phyloP scores from a whole-genome alignment of 2,329 filamentous ascomycete species.

The Fusarium staphyleae region DNA sequence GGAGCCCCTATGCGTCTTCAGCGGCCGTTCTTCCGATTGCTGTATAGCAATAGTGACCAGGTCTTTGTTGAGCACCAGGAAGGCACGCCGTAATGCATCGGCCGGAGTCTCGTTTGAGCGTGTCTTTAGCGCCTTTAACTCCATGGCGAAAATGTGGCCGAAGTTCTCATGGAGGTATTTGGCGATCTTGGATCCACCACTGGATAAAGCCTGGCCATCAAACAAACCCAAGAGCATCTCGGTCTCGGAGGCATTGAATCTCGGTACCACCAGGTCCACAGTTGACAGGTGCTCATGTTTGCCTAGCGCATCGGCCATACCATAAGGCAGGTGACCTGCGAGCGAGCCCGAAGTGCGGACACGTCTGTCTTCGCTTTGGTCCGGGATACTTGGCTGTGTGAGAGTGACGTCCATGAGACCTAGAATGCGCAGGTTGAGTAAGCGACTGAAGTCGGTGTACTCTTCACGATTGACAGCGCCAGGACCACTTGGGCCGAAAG shows the following conservation, averaged over 20 bases:
- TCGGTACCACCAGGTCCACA: slow-evolving; percentile 92
- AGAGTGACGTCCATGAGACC: slow-evolving; percentile 98
- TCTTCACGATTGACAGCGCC: slow-evolving; percentile 65
- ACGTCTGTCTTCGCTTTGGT: slow-evolving; percentile 93
- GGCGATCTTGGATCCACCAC: slow-evolving; percentile 91
- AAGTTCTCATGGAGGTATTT: slow-evolving; percentile 98
- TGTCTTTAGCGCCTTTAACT: slow-evolving; percentile 76
- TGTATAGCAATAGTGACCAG: slow-evolving; percentile 85
- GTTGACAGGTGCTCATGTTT: slow-evolving; percentile 94
- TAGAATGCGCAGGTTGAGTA: slow-evolving; percentile 83
- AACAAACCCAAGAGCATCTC: slow-evolving; percentile 95
- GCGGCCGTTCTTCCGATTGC: slow-evolving; percentile 75
- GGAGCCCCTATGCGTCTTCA: slow-evolving; percentile 73
- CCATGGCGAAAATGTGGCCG: slow-evolving; percentile 79
- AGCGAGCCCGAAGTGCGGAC: slow-evolving; percentile 96
- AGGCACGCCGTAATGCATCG: slow-evolving; percentile 86
- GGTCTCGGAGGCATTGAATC: slow-evolving; percentile 87
- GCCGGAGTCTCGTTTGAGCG: slow-evolving; percentile 75
- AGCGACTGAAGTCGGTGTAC: slow-evolving; percentile 87
- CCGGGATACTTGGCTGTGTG: slow-evolving; percentile 89
- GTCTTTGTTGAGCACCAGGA: slow-evolving; percentile 91
- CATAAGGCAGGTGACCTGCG: slow-evolving; percentile 89
- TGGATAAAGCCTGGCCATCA: slow-evolving; percentile 88
- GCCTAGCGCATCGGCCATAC: slow-evolving; percentile 95
- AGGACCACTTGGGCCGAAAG: slow-evolving; percentile 55